Evolutionary conservation across 495 filamentous ascomycete genomes (phyloP), one percentile per base, ranked within the genome.

Genomic region (Chaetomium fimeti): DNA sequence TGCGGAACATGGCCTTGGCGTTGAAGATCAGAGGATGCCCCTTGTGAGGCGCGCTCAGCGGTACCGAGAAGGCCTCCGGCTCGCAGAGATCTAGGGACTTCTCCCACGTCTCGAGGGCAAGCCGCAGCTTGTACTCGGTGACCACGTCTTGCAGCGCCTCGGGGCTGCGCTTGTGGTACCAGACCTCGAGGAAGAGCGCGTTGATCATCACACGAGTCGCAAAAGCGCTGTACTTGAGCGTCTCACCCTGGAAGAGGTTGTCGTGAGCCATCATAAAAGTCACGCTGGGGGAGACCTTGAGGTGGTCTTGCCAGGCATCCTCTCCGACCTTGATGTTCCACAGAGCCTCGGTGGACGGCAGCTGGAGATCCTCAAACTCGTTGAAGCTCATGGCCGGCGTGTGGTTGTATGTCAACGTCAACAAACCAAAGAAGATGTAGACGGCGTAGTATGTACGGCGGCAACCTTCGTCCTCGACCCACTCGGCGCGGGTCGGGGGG

Each of bases 11-110:
- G 22, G 95, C 95, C 89, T 95, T 91, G 67, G 95, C 94, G 76
- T 98, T 98, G 85, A 98, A 98, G 73, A 98, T 92, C 56, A 98
- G 79, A 13, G 94, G 94, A 73, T 98, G 94, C n/a, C 93, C 91
- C 76, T 96, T 96, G 75, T 97, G 93, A 48, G 94, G 94, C 15
- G 93, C 92, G 72, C 90, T 95, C 63, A 98, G 85, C 47, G 92
- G 91, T 47, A 98, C 91, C 9, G 91, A 84, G 64, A 95, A 92
- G 5, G 85, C 89, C 74, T 98, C 94, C 5, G 93, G 87, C 79
- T 98, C 93, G 74, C 93, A 97, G 57, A 96, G 82, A 56, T 96
- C 92, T 11, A 98, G 84, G 20, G 94, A 95, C 81, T 88, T 92
- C 83, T 97, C 93, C 94, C 94, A 98, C 24, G 93, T 97, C 80